Evolutionary conservation across 352 stramenopile species (phyloP).

Genomic region (Globisporangium heterothallicum): DNA sequence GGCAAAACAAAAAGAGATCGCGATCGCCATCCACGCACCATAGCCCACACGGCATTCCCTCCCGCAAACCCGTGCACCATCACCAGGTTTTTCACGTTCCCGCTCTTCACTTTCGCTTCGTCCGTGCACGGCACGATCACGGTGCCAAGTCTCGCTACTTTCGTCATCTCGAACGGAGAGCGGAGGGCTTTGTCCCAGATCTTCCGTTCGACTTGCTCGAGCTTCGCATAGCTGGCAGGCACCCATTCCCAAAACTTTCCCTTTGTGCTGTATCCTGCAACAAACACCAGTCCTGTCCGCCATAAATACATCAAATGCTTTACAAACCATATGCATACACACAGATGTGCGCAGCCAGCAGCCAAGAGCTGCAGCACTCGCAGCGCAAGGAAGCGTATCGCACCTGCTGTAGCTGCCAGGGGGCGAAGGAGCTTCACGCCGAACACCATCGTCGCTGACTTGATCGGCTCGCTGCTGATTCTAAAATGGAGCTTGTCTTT

Average conservation of each 20-base stretch:
- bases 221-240: constrained; percentile 54
- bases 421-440: constrained; percentile 24
- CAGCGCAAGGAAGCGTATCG: neutral
- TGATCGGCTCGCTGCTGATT: no score
- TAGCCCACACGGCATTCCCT: constrained; percentile 80
- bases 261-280: constrained; percentile 51
- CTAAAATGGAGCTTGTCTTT: neutral
- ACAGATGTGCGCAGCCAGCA: neutral
- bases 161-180: constrained; percentile 67
- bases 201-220: constrained; percentile 57
- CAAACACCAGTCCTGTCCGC: constrained; percentile 35
- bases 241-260: constrained; percentile 68
- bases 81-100: constrained; percentile 60
- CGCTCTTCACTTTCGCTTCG: constrained; percentile 28
- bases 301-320: constrained; percentile 14
- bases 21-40: constrained; percentile 33
- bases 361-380: neutral
- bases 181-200: constrained; percentile 46
- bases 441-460: neutral
- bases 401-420: constrained; percentile 29
- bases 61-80: constrained; percentile 77
- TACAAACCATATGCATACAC: neutral
- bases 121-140: constrained; percentile 75
- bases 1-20: constrained; percentile 1
- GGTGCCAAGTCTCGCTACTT: constrained; percentile 71